Evolutionary conservation across 2,329 filamentous ascomycete species (phyloP), one percentile per base, ranked within the genome.

Genomic region (Beauveria brongniartii): DNA sequence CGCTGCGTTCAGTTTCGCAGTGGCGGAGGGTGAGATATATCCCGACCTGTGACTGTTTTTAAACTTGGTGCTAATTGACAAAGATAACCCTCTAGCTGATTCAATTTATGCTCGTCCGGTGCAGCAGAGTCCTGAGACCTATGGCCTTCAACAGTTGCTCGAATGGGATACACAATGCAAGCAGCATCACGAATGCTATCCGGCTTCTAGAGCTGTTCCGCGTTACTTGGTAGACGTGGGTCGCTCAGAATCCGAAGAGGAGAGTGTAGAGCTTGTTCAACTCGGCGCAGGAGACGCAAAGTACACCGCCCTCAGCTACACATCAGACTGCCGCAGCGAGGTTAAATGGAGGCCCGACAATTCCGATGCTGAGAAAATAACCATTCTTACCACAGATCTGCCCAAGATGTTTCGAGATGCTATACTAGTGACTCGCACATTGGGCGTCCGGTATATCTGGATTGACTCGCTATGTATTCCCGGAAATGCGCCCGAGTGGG

Each of bases 391-490:
- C 46, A 6, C n/a, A 9, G 18, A 34, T 22, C 52, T 63, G 5
- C 54, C 58, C 20, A 50, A 44, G 40, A 61, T 47, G 16, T 61
- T 63, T 44, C 44, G 44, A 3, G 58, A 63, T 46, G 58, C 62
- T 22, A 37, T 63, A 22, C 22, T 43, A 16, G 37, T 63, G 9
- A 59, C 62, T 41, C 52, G 58, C 16, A 22, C 20, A 18, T 54
- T 63, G 26, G 48, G 43, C 9, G 20, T 55, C 7, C 41, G 37
- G 5, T 59, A 63, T 24, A 41, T 61, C 41, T 63, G 58, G 62
- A 58, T 61, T 14, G 58, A 63, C 24, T 58, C 58, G 1, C 28
- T 63, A 5, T 63, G 62, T 53, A 46, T 61, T 37, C 28, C 44
- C 7, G 52, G n/a, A 40, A 40, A 55, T 44, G 18, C n/a, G 9